Evolutionary conservation across 1,284 basidiomycete genomes (phyloP).

Genomic region (Erythrobasidium hasegawianum): DNA sequence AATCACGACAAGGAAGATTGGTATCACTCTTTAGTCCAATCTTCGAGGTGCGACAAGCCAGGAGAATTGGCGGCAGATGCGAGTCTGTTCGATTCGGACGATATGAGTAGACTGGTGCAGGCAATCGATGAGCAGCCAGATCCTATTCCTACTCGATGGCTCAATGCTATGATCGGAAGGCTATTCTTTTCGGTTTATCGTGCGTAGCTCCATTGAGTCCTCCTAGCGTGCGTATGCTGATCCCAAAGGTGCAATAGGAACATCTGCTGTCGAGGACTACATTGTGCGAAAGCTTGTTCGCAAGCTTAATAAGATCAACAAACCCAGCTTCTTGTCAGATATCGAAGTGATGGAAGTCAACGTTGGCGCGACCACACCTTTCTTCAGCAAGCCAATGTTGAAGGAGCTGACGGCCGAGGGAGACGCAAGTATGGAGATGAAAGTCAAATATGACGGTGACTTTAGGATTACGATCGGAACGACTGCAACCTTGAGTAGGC

Average conservation of each 20-base stretch:
- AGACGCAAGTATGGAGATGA: constrained; percentile 81
- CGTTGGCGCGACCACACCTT: constrained; percentile 70
- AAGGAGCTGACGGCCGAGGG: constrained; percentile 92
- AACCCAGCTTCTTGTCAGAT: constrained; percentile 78
- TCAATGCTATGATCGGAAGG: constrained; percentile 88
- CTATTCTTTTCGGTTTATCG: constrained; percentile 86
- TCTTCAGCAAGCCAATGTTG: constrained; percentile 80
- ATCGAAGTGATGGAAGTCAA: constrained; percentile 83
- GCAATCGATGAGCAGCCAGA: constrained; percentile 88
- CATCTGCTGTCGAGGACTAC: constrained; percentile 52
- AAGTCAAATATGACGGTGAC: constrained; percentile 78
- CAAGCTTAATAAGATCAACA: constrained; percentile 85
- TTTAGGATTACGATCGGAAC: constrained; percentile 84
- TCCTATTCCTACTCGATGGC: constrained; percentile 92
- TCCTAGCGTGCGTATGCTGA: not conserved
- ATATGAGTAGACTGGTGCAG: constrained; percentile 79
- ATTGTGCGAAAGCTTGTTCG: constrained; percentile 87
- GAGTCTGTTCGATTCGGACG: constrained; percentile 64
- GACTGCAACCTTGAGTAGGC: constrained; percentile 67
- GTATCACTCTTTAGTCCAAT: constrained; percentile 81
- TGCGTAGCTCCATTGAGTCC: not conserved
- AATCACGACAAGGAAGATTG: constrained; percentile 81
- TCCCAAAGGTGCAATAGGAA: constrained; percentile 15
- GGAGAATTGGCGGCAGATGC: constrained; percentile 45
- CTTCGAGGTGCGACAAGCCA: constrained; percentile 56